phyloP scores from a whole-genome alignment of 2,329 filamentous ascomycete species.

The Cadophora gregata region DNA sequence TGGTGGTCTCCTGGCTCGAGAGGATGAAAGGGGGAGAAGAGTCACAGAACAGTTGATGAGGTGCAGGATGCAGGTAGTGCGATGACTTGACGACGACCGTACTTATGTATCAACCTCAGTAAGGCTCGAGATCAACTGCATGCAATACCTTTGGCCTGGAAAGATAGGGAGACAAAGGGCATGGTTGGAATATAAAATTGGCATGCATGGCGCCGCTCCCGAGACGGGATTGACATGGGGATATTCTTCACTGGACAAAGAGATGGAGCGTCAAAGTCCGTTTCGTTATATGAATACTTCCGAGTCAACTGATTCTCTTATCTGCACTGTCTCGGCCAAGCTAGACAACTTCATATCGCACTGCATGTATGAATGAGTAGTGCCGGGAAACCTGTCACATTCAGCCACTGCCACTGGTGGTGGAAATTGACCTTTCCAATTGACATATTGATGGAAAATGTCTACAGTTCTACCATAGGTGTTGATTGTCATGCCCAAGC shows the following conservation, averaged over 20 bases:
- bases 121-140: not conserved
- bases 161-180: not conserved
- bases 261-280: not conserved
- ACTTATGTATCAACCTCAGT: not conserved
- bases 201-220: not conserved
- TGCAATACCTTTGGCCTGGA: not conserved
- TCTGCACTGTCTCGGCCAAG: conserved; percentile 6
- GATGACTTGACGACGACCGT: not conserved
- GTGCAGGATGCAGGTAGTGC: conserved; percentile 1
- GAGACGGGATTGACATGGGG: not conserved
- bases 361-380: not conserved
- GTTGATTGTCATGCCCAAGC: not conserved
- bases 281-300: conserved; percentile 10
- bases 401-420: not conserved
- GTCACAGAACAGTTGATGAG: not conserved
- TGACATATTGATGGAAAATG: not conserved
- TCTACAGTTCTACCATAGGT: not conserved
- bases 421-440: not conserved
- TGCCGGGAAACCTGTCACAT: not conserved
- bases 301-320: conserved; percentile 15
- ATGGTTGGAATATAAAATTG: not conserved
- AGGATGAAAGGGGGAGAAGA: not conserved
- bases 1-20: not conserved
- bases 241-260: conserved; percentile 14
- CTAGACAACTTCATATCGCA: not conserved